Evolutionary conservation across 371 early-diverging fungal genomes (phyloP), one percentile per base, ranked within the genome.

Genomic region (Mortierella sp.): DNA sequence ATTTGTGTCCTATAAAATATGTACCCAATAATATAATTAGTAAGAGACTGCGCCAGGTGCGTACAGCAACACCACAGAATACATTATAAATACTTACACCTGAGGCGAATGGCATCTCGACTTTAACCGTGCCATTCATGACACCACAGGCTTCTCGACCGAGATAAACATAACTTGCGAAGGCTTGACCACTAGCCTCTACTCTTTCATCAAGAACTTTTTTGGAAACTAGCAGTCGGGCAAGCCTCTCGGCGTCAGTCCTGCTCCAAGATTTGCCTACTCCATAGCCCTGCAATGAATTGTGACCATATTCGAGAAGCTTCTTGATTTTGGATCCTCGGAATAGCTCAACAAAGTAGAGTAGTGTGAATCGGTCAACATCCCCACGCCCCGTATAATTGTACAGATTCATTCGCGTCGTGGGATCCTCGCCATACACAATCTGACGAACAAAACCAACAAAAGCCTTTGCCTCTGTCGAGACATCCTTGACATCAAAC

Each of bases 341-440:
- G 72, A 93, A 96, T 5, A 96, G 85, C 70, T 96, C 96, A 12
- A 93, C 83, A n/a, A 89, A 73, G 40, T 95, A 92, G 29, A 88
- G 61, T 35, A 97, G 57, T 2, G 98, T 96, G 40, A 95, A 88
- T 13, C 88, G 88, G 10, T 85, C 82, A 1, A 64, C 57, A n/a
- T 79, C 83, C n/a, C 37, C 55, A 2, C 66, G 61, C 6, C 61
- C 7, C 8, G 4, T 60, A 34, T 80, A 80, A 47, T 70, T 74
- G 49, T 26, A 22, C n/a, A 80, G 54, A 29, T 86, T 68, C 63
- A 76, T 72, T 28, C 60, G 45, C 4, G 58, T 43, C 28, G 64
- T 60, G 8, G 60, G 58, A 26, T 80, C 61, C 61, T 80, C 80
- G 26, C 40, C 32, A 28, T 80, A 80, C 22, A 80, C 75, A 37